Evolutionary conservation across 495 filamentous ascomycete species (phyloP), one percentile per base, ranked within the genome.

Genomic region (Penicillium lagena): DNA sequence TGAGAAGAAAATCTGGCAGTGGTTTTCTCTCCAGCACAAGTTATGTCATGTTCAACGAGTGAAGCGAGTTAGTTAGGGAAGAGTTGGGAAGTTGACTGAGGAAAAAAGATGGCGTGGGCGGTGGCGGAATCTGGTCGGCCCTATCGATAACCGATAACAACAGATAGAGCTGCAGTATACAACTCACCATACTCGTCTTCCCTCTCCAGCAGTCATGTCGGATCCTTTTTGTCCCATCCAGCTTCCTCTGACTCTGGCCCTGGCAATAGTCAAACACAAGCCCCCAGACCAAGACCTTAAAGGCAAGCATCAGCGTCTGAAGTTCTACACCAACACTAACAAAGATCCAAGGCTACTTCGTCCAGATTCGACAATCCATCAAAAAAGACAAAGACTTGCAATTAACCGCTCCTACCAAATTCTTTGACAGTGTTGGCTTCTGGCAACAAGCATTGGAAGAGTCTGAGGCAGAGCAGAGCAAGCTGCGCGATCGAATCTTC

Each of bases 381-480:
- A 68, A 58, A 45, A 42, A 4, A 7, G 30, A 37, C n/a, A 47
- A 42, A 14, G 45, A 49, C 1, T 29, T 49, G 22, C 41, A 52
- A 13, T 42, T 42, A 22, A 35, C 14, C 30, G 47, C 36, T 35
- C 36, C 35, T 38, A 32, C 51, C 17, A 63, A 63, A 35, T 69
- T 64, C 51, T 62, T 77, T 39, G 74, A 79, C 49, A 73, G 70
- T 37, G 55, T 65, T 12, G 49, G 60, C 10, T 76, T 75, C 61
- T 79, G 75, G 75, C 67, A 72, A 46, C 54, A 63, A 31, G 71
- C 73, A n/a, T 76, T 69, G 38, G 56, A 63, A 35, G 62, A 59
- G 29, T 68, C 73, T 9, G 64, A 74, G 48, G 57, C 53, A 11
- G 71, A 71, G 35, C 71, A 75, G 39, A 68, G 52, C 35, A 67